Evolutionary conservation across 371 early-diverging fungal genomes (phyloP).

Genomic region (Syncephalis plumigaleata): DNA sequence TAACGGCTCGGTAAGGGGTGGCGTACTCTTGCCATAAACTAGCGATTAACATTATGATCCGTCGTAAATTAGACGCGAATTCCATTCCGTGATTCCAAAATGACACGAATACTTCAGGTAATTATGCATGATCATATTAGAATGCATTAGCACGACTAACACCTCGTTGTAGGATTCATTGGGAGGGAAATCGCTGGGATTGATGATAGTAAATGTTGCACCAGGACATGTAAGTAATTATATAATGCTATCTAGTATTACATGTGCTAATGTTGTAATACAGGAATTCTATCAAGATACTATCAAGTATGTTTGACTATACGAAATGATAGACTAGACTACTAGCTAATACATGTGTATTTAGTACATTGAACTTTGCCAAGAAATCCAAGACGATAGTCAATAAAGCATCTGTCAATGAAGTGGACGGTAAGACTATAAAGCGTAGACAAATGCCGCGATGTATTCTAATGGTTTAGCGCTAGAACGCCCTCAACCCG

Average conservation of each 20-base stretch:
- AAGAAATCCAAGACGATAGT: conserved; percentile 39
- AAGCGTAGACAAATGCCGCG: neutral
- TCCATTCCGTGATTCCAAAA: conserved; percentile 59
- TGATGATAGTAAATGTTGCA: conserved; percentile 45
- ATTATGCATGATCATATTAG: neutral
- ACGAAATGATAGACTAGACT: neutral
- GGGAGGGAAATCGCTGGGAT: conserved; percentile 33
- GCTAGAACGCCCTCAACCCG: too few species aligned
- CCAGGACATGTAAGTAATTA: conserved; percentile 22
- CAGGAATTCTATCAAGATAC: conserved; percentile 24
- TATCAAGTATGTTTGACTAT: conserved; percentile 19
- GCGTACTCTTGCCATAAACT: too few species aligned
- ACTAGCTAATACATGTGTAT: neutral
- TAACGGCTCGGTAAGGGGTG: conserved; percentile 18
- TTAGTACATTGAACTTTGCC: conserved; percentile 49
- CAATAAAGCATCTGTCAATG: conserved; percentile 15
- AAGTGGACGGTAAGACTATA: conserved; percentile 1
- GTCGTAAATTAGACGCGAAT: conserved; percentile 18
- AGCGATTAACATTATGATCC: conserved; percentile 1
- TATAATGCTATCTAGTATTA: conserved; percentile 2
- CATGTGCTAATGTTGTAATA: too few species aligned
- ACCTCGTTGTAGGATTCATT: conserved; percentile 25
- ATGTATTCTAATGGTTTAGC: neutral
- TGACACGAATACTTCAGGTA: conserved; percentile 50
- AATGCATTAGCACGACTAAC: neutral